phyloP scores from a whole-genome alignment of 371 early-diverging fungal genomes.

The Ecytonucleospora hepatopenaei region DNA sequence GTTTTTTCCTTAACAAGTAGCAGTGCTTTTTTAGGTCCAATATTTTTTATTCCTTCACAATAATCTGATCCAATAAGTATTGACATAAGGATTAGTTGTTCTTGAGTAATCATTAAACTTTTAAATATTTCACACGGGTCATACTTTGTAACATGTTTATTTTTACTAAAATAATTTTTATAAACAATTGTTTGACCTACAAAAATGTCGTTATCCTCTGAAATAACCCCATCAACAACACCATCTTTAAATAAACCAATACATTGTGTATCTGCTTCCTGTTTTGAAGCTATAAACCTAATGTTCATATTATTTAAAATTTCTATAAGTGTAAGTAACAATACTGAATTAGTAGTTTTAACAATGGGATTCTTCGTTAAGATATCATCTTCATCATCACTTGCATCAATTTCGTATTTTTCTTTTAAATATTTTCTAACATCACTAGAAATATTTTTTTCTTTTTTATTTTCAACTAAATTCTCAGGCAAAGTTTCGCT shows the following conservation, averaged over 20 bases:
- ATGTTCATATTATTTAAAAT: constrained; percentile 80
- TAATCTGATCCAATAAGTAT: too few relatives aligned
- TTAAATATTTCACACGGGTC: too few relatives aligned
- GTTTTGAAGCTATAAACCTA: constrained; percentile 78
- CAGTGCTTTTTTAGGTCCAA: too few relatives aligned
- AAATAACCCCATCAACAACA: constrained; percentile 84
- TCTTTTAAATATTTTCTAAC: neutral
- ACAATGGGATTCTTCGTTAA: neutral
- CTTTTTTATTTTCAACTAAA: neutral
- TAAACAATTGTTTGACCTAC: constrained; percentile 80
- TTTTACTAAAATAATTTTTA: constrained; percentile 80
- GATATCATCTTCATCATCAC: neutral
- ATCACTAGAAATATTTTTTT: neutral
- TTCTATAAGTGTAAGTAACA: constrained; percentile 12
- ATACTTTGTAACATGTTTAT: constrained; percentile 66
- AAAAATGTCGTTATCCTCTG: constrained; percentile 94
- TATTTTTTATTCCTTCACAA: too few relatives aligned
- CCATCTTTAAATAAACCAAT: constrained; percentile 63
- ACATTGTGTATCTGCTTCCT: constrained; percentile 93
- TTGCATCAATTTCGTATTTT: neutral
- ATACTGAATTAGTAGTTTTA: neutral
- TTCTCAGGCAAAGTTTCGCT: neutral
- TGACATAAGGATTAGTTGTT: too few relatives aligned
- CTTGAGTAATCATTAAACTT: too few relatives aligned
- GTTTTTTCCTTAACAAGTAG: too few relatives aligned